phyloP scores from a whole-genome alignment of 2,329 filamentous ascomycete species.

The Ophiostoma pallidulum region DNA sequence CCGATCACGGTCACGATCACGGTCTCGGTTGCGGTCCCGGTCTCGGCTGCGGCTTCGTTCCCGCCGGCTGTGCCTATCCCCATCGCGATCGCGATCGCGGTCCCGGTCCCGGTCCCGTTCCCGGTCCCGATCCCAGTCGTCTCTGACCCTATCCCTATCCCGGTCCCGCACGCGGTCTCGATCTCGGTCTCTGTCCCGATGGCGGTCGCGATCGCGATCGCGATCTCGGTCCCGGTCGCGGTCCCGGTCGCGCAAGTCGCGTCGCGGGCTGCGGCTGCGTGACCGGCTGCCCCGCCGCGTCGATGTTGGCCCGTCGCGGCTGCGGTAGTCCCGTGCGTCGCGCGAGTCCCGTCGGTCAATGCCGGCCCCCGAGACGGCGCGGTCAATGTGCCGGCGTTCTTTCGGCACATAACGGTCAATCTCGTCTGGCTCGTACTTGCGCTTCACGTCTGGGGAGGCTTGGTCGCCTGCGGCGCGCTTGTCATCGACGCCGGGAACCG shows the following conservation, averaged over 20 bases:
- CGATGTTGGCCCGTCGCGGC: slow-evolving; percentile 4
- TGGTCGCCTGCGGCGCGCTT: slow-evolving; percentile 30
- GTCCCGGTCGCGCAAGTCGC: slow-evolving; percentile 23
- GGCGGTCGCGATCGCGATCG: slow-evolving; percentile 13
- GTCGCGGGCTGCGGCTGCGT: slow-evolving; percentile 10
- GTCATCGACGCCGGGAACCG: slow-evolving; percentile 49
- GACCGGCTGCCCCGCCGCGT: slow-evolving; percentile 5
- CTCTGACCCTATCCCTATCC: slow-evolving; percentile 2
- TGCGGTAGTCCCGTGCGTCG: slow-evolving; percentile 15
- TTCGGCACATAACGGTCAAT: slow-evolving; percentile 40
- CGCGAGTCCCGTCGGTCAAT: slow-evolving; percentile 14
- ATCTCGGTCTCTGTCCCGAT: slow-evolving; percentile 15
- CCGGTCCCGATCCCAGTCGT: slow-evolving; percentile 23
- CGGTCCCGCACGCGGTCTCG: slow-evolving; percentile 14
- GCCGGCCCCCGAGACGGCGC: slow-evolving; percentile 19
- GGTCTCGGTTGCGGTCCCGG: slow-evolving; percentile 18
- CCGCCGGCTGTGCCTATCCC: slow-evolving; percentile 22
- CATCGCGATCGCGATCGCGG: slow-evolving; percentile 19
- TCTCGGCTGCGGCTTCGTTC: slow-evolving; percentile 24
- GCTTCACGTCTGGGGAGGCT: slow-evolving; percentile 34
- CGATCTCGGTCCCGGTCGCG: slow-evolving; percentile 18
- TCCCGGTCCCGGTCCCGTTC: slow-evolving; percentile 27
- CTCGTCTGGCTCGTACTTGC: slow-evolving; percentile 30
- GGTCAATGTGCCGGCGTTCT: slow-evolving; percentile 28
- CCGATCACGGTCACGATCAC: slow-evolving; percentile 12